Evolutionary conservation across 441 rosid species (phyloP), one percentile per base, ranked within the genome.

Genomic region (Raphanus hybrid): DNA sequence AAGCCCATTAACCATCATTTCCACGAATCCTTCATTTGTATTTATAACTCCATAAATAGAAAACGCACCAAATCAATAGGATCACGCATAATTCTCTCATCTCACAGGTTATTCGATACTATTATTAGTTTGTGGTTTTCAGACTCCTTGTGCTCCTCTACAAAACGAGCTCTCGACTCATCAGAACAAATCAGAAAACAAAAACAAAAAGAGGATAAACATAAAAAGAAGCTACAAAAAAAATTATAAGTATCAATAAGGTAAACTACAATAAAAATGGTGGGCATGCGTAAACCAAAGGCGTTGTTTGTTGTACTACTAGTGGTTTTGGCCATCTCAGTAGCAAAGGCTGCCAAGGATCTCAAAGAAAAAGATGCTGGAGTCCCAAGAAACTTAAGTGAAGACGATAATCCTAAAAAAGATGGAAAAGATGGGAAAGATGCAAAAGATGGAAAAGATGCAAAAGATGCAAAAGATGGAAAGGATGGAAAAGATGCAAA

Each of bases 41-140:
- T 39, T 3, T 9, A 10, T 3, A 43, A 43, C 26, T 50, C 69
- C 74, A 50, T 20, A 48, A 69, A 75, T 61, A 75, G 79, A 62
- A 70, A 64, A 63, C 10, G 14, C 35, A 64, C 75, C 67, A 64
- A 64, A 60, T 70, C 71, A 5, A 35, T 15, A 39, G 60, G 59
- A 76, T 35, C 57, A 5, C 16, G 50, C 62, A 27, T 52, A 2
- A 35, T 45, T 75, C 35, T 37, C 74, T 61, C 29, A 34, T 32
- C 12, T n/a, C 34, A 61, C 3, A 27, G 6, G 34, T 27, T 60
- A 1, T 3, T 54, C 60, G 3, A 6, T 15, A 52, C 37, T 76
- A 63, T 70, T 69, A 50, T 76, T 69, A 76, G 75, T 4, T n/a
- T 48, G 2, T 14, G 12, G 76, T 65, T 45, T 14, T 10, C 32